phyloP scores from a whole-genome alignment of 352 stramenopile species.

The Phytophthora pseudosyringae region DNA sequence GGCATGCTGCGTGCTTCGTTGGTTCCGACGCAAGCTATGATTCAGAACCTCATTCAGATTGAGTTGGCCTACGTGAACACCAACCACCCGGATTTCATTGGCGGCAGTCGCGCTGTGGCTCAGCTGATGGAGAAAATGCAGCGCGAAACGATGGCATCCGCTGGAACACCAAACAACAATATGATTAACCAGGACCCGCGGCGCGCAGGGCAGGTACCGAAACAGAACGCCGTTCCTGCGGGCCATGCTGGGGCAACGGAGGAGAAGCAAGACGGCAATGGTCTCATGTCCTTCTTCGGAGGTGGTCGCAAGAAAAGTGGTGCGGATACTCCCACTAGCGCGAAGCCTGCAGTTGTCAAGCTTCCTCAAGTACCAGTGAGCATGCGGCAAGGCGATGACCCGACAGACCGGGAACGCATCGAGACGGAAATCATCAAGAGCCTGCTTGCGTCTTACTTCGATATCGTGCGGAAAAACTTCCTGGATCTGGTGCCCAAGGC shows the following conservation, averaged over 20 bases:
- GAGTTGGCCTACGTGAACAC: constrained; percentile 99
- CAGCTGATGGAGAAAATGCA: constrained; percentile 96
- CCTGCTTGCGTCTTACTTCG: constrained; percentile 97
- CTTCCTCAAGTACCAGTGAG: constrained; percentile 96
- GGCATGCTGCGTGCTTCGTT: constrained; percentile 85
- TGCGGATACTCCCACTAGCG: constrained; percentile 31
- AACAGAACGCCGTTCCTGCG: constrained; percentile 27
- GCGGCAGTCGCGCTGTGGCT: constrained; percentile 94
- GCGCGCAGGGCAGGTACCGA: constrained; percentile 37
- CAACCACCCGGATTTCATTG: constrained; percentile 99
- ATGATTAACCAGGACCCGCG: constrained; percentile 63
- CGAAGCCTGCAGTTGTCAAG: constrained; percentile 87
- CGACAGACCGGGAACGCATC: constrained; percentile 95
- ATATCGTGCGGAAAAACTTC: constrained; percentile 99
- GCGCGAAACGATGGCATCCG: constrained; percentile 74
- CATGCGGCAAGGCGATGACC: constrained; percentile 96
- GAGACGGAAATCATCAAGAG: constrained; percentile 99
- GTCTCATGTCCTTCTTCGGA: constrained; percentile 80
- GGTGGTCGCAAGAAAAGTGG: constrained; percentile 68
- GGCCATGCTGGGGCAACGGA: constrained; percentile 35
- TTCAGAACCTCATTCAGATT: constrained; percentile 98
- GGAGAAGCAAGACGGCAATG: constrained; percentile 67
- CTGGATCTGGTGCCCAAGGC: constrained; percentile 99
- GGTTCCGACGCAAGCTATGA: constrained; percentile 92
- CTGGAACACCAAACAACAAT: constrained; percentile 40